Percentiles rank a stretch among this genome's conserved stretches.
Conservation (phyloP, 2,329 filamentous ascomycete genomes). For the Blumeria graminis region DNA sequence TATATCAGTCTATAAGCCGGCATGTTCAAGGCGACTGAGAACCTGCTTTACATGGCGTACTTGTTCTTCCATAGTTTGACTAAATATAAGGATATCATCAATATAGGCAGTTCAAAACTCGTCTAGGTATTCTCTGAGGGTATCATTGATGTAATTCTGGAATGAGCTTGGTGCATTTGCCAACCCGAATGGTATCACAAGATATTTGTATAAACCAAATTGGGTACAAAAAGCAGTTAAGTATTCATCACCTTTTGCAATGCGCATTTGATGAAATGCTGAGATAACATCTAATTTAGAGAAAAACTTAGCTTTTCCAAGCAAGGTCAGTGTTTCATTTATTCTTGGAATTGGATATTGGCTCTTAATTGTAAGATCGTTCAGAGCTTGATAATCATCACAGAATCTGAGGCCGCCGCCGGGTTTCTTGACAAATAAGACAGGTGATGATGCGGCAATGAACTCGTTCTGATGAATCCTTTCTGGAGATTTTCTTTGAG, state of each 20-base stretch:
- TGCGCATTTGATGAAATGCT: neutral
- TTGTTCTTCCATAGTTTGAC: neutral
- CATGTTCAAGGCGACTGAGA: neutral
- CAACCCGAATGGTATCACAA: constrained; percentile 12
- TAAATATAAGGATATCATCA: constrained; percentile 3
- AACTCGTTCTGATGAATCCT: neutral
- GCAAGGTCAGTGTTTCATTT: neutral
- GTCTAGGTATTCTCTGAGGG: too few species aligned
- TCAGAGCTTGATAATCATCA: neutral
- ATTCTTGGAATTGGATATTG: neutral
- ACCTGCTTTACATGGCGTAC: neutral
- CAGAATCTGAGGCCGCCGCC: neutral
- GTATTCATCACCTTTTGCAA: neutral
- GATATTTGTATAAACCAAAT: constrained; percentile 12
- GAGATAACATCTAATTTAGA: neutral
- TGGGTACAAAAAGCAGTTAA: neutral
- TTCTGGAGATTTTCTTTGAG: neutral
- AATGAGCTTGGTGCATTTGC: constrained; percentile 7
- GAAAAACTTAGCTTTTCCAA: neutral
- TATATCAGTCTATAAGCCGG: neutral
- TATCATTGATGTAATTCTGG: constrained; percentile 5
- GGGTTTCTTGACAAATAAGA: neutral
- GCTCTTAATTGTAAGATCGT: neutral
- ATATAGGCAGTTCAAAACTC: too few species aligned
- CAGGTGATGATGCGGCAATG: neutral